A percentile compares a stretch with the other conserved stretches of the same genome.
These are phyloP conservation scores for Zymoseptoria ardabiliae DNA, from an alignment of 2,329 filamentous ascomycete species.

Conservation along the genomic window DNA sequence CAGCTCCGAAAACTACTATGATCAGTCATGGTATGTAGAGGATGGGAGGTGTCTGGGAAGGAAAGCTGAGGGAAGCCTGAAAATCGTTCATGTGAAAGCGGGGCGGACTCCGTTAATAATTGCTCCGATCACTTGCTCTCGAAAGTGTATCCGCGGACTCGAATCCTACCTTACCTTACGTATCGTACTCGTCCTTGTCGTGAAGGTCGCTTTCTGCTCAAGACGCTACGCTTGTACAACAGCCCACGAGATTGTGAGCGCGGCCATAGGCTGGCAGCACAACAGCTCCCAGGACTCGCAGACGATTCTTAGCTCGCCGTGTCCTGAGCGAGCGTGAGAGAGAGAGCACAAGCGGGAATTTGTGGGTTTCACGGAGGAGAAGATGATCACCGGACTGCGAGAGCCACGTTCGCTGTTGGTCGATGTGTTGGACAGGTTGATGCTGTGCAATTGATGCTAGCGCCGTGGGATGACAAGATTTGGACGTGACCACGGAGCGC, in stretches of 20 bases:
- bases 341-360: not conserved
- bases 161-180: no score
- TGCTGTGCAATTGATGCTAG: not conserved
- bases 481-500: not conserved
- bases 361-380: not conserved
- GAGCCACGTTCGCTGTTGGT: not conserved
- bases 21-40: not conserved
- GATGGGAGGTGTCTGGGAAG: not conserved
- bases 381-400: not conserved
- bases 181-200: not conserved
- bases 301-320: not conserved
- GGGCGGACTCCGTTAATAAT: no score
- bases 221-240: not conserved
- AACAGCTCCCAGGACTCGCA: not conserved
- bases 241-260: not conserved
- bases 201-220: not conserved
- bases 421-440: not conserved
- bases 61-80: not conserved
- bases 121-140: no score
- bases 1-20: not conserved
- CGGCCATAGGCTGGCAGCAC: no score
- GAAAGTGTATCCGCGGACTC: no score
- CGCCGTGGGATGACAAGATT: not conserved
- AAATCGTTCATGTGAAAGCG: no score
- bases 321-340: not conserved